A percentile compares a stretch with the other conserved stretches of the same genome.
phyloP scores from a whole-genome alignment of 78 protist species.

The Isochrysis galbana region DNA sequence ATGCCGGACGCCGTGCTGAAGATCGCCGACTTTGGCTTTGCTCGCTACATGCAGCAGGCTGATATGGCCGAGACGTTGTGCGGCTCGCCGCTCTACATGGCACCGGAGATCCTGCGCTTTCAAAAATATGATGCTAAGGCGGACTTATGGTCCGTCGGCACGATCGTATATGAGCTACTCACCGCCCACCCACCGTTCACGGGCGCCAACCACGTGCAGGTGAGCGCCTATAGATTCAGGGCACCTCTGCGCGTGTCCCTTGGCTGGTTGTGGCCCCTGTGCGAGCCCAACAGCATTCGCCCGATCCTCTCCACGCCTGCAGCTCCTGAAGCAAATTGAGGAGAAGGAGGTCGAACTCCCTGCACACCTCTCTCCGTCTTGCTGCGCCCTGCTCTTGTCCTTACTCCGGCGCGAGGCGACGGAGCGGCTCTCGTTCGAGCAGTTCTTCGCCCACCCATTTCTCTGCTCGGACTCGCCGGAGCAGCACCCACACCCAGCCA shows the following conservation, averaged over 20 bases:
- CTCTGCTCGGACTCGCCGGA: not conserved
- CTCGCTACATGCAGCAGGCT: not conserved
- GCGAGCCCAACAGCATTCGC: no score
- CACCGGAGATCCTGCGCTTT: slow-evolving; percentile 32
- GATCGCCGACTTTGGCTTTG: slow-evolving; percentile 54
- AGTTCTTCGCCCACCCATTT: not conserved
- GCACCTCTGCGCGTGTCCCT: not conserved
- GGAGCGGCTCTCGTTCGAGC: slow-evolving; percentile 1
- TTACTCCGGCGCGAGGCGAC: not conserved
- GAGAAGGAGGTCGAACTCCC: not conserved
- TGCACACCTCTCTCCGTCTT: not conserved
- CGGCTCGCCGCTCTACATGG: slow-evolving; percentile 52
- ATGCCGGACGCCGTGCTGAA: not conserved
- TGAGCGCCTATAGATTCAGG: not conserved
- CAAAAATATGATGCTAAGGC: slow-evolving; percentile 33
- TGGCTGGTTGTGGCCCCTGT: no score
- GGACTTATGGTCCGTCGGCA: slow-evolving; percentile 35
- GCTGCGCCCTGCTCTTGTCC: not conserved
- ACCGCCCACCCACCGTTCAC: not conserved
- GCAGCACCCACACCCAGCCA: no score
- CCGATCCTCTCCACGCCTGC: no score
- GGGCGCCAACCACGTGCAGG: slow-evolving; percentile 27
- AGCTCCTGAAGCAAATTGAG: not conserved
- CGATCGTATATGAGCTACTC: slow-evolving; percentile 20
- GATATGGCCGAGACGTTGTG: slow-evolving; percentile 42